These are phyloP conservation scores for Borovskyia barvae DNA, from an alignment of 208 protist genomes.

Conservation along the genomic window DNA sequence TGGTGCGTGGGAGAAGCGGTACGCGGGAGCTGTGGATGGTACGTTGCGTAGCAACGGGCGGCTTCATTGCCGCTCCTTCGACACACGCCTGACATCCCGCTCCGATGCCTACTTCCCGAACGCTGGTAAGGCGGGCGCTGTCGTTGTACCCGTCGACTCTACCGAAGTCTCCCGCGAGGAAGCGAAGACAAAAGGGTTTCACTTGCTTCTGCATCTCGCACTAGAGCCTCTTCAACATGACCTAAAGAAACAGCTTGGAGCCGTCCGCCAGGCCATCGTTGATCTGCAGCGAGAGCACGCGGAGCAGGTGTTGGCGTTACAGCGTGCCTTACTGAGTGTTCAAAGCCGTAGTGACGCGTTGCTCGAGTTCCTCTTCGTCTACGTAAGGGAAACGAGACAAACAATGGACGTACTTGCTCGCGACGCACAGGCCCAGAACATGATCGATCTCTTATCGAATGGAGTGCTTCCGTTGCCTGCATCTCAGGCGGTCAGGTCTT, in stretches of 20 bases:
- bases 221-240: constrained; percentile 27
- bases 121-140: no score
- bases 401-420: constrained; percentile 14
- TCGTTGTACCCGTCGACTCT: no score
- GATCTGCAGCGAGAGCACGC: constrained; percentile 31
- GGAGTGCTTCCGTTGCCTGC: constrained; percentile 8
- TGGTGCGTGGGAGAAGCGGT: constrained; percentile 10
- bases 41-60: background rate
- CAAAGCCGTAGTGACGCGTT: constrained; percentile 42
- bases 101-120: no score
- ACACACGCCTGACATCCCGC: no score
- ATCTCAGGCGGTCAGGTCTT: constrained; percentile 6
- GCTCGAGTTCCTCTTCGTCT: constrained; percentile 42
- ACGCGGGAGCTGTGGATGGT: background rate
- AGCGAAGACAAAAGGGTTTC: constrained; percentile 16
- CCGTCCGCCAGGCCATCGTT: constrained; percentile 24
- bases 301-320: constrained; percentile 23
- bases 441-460: constrained; percentile 19
- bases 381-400: constrained; percentile 16
- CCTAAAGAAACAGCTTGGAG: constrained; percentile 13
- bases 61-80: background rate
- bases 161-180: constrained; percentile 7
- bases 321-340: constrained; percentile 14
- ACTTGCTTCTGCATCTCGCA: constrained; percentile 30
- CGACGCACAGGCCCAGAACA: constrained; percentile 20